These are phyloP conservation scores for Aspergillus novofumigatus DNA, from an alignment of 2,329 filamentous ascomycete species.

Conservation along the genomic window DNA sequence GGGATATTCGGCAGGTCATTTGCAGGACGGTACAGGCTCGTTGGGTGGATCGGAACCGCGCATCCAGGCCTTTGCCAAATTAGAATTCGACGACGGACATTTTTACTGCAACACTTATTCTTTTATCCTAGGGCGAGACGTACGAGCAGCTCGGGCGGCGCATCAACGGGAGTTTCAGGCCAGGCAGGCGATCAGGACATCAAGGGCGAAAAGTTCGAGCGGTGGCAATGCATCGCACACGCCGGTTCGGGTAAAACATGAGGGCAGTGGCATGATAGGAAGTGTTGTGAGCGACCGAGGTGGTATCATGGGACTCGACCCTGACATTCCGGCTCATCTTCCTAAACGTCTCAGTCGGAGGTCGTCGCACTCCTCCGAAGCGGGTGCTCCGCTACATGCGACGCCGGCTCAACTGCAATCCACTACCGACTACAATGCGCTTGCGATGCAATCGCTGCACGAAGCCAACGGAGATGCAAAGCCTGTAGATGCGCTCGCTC, in stretches of 20 bases:
- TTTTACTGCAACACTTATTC: constrained; percentile 63
- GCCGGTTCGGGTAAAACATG: constrained; percentile 42
- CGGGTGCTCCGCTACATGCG: constrained; percentile 31
- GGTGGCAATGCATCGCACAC: constrained; percentile 42
- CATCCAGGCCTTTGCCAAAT: constrained; percentile 59
- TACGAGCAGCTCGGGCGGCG: constrained; percentile 47
- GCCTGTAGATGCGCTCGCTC: constrained; percentile 43
- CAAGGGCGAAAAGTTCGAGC: constrained; percentile 45
- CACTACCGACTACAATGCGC: constrained; percentile 43
- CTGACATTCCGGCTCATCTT: constrained; percentile 38
- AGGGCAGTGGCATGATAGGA: constrained; percentile 44
- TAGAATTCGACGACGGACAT: constrained; percentile 62
- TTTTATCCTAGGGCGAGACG: constrained; percentile 60
- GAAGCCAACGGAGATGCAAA: constrained; percentile 35
- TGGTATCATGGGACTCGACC: constrained; percentile 50
- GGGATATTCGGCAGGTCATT: constrained; percentile 24
- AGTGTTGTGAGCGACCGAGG: constrained; percentile 54
- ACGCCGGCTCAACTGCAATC: constrained; percentile 37
- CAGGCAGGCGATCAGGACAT: constrained; percentile 36
- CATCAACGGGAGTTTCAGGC: constrained; percentile 42
- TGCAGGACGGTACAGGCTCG: constrained; percentile 33
- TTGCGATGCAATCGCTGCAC: constrained; percentile 43
- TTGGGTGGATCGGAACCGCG: constrained; percentile 39
- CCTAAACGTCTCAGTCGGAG: constrained; percentile 42
- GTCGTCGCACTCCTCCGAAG: constrained; percentile 49